These are phyloP conservation scores for Monilinia fructicola DNA, from an alignment of 2,329 filamentous ascomycete species.

Conservation along the genomic window DNA sequence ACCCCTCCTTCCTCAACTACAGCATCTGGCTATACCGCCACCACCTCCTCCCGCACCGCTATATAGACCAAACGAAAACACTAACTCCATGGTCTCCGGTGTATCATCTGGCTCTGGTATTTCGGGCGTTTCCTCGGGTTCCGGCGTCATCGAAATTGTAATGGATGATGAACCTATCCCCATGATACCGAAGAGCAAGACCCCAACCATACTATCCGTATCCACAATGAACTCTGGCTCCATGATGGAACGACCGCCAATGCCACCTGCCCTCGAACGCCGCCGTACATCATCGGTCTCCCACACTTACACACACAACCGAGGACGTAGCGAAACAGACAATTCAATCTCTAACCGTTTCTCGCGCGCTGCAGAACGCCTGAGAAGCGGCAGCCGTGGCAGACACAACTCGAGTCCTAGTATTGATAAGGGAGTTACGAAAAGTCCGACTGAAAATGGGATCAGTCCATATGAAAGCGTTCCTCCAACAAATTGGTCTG, in stretches of 20 bases:
- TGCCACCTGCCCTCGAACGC: slow-evolving; percentile 46
- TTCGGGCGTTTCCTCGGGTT: slow-evolving; percentile 45
- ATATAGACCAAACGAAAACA: slow-evolving; percentile 43
- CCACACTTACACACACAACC: slow-evolving; percentile 47
- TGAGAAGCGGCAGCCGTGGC: slow-evolving; percentile 59
- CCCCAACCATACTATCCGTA: slow-evolving; percentile 4
- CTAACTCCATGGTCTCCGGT: slow-evolving; percentile 38
- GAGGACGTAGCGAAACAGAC: slow-evolving; percentile 56
- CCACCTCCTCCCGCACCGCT: slow-evolving; percentile 62
- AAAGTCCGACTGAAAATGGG: slow-evolving; percentile 34
- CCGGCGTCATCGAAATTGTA: slow-evolving; percentile 64
- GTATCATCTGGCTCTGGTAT: slow-evolving; percentile 36
- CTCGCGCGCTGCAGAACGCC: slow-evolving; percentile 58
- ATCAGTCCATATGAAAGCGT: slow-evolving; percentile 40
- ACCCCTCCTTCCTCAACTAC: slow-evolving; percentile 60
- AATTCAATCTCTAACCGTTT: slow-evolving; percentile 54
- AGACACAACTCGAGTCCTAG: slow-evolving; percentile 43
- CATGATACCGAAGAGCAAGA: slow-evolving; percentile 19
- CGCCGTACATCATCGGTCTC: slow-evolving; percentile 30
- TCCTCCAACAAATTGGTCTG: slow-evolving; percentile 29
- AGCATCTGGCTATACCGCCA: slow-evolving; percentile 60
- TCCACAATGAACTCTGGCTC: slow-evolving; percentile 2
- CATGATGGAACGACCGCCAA: slow-evolving; percentile 27
- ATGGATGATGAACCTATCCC: slow-evolving; percentile 50
- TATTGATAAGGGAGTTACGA: slow-evolving; percentile 29